Evolutionary conservation across 2,329 filamentous ascomycete genomes (phyloP), one percentile per base, ranked within the genome.

Genomic region (Rasamsonia emersonii): DNA sequence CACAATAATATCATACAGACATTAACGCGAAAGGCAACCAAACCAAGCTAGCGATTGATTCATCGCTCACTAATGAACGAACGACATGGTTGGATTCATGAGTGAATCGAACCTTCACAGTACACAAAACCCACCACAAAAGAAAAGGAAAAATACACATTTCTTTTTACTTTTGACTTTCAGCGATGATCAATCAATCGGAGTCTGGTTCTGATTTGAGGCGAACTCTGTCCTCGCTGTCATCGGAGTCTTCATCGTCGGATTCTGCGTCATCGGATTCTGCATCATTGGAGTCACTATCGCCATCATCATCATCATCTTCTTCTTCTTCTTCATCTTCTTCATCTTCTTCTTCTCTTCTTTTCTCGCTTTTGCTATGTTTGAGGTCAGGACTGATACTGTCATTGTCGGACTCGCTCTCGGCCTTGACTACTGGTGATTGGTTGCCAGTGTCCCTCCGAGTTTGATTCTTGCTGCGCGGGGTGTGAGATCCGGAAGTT

Each of bases 271-370:
- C 25, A 5, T 30, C 28, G 2, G 15, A 16, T 9, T 16, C 14
- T 6, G 16, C n/a, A 27, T 16, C 17, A 7, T 15, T 16, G 7
- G 25, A 13, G 5, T 2, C 19, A 21, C 16, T 26, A 15, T 24
- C 18, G n/a, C 28, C 29, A 8, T 38, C 33, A 9, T 38, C 35
- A 5, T 43, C 40, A 2, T 42, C 39, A n/a, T n/a, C n/a, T n/a
- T n/a, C 4, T 35, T n/a, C n/a, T n/a, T n/a, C 4, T 35, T 2
- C 19, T 18, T 15, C 24, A 15, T 24, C 18, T 10, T 28, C 29
- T 6, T 38, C 33, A 9, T 38, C 35, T 4, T 43, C 40, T 2
- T 42, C 39, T n/a, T n/a, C n/a, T n/a, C n/a, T 4, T 35, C 20
- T 18, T 20, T 14, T 20, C 13, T 18, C 25, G 15, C 9, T 13